Conservation (phyloP, 345 rosid species). For the Brassica incana region DNA sequence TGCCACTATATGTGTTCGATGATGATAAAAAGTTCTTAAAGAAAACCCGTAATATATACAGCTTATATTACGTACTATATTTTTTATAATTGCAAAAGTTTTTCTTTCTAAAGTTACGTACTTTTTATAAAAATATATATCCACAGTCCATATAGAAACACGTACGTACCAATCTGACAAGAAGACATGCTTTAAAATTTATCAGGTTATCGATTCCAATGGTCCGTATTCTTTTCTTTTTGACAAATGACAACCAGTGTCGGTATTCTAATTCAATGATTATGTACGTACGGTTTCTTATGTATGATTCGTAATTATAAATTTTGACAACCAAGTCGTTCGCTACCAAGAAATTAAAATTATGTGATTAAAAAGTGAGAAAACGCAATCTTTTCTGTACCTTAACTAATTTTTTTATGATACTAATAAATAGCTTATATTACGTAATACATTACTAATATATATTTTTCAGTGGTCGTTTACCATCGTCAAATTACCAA, state of each 20-base stretch:
- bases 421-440: neutral
- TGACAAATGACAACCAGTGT: conserved; percentile 2
- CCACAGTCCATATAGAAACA: conserved; percentile 20
- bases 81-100: neutral
- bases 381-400: conserved; percentile 1
- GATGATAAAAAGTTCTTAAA: neutral
- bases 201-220: conserved; percentile 19
- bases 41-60: neutral
- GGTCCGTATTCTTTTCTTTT: conserved; percentile 11
- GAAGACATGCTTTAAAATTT: conserved; percentile 21
- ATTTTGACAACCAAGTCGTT: neutral
- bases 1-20: conserved; percentile 8
- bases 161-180: conserved; percentile 29
- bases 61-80: neutral
- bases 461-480: neutral
- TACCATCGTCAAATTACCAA: neutral
- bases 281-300: conserved; percentile 4
- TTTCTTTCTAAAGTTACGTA: neutral
- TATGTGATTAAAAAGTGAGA: neutral
- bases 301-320: neutral
- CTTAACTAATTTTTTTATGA: neutral
- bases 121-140: neutral
- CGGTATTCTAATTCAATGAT: conserved; percentile 15
- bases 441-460: neutral
- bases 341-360: neutral